phyloP scores from a whole-genome alignment of 768 basidiomycete genomes.

The Suillus placidus region DNA sequence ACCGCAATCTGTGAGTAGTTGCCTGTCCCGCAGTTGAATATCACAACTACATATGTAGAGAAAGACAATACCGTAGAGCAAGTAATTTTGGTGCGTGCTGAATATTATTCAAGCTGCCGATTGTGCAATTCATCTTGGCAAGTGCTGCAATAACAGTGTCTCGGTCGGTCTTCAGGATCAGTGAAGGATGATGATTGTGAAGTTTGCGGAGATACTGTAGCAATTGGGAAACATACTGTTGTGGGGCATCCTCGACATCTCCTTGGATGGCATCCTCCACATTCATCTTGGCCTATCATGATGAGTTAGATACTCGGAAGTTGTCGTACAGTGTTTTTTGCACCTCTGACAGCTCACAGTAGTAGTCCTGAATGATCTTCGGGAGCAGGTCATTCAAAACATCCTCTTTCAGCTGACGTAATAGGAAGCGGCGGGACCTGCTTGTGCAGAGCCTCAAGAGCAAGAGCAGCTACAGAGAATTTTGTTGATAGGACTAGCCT shows the following conservation, averaged over 20 bases:
- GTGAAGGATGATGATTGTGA: conserved; percentile 95
- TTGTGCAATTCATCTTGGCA: conserved; percentile 50
- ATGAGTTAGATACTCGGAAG: no score
- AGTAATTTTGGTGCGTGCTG: conserved; percentile 92
- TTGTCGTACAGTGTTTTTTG: no score
- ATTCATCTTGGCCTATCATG: no score
- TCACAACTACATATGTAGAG: background rate
- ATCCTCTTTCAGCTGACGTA: conserved; percentile 96
- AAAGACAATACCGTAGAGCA: conserved; percentile 73
- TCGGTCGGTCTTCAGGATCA: conserved; percentile 78
- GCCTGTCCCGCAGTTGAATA: conserved; percentile 48
- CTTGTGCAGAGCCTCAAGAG: conserved; percentile 95
- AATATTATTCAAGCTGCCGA: conserved; percentile 67
- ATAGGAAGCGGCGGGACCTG: conserved; percentile 98
- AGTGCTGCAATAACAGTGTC: conserved; percentile 62
- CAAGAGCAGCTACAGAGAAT: conserved; percentile 73
- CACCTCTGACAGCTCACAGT: no score
- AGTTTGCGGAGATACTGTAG: conserved; percentile 96
- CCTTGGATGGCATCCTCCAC: no score
- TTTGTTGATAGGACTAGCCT: no score
- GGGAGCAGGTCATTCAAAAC: conserved; percentile 95
- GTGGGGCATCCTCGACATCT: conserved; percentile 42
- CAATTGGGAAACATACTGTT: conserved; percentile 95
- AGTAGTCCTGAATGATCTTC: conserved; percentile 99
- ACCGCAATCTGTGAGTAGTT: conserved; percentile 92